Evolutionary conservation across 305 asterid genomes (phyloP), one percentile per base, ranked within the genome.

Genomic region (Fraxinus paxiana): DNA sequence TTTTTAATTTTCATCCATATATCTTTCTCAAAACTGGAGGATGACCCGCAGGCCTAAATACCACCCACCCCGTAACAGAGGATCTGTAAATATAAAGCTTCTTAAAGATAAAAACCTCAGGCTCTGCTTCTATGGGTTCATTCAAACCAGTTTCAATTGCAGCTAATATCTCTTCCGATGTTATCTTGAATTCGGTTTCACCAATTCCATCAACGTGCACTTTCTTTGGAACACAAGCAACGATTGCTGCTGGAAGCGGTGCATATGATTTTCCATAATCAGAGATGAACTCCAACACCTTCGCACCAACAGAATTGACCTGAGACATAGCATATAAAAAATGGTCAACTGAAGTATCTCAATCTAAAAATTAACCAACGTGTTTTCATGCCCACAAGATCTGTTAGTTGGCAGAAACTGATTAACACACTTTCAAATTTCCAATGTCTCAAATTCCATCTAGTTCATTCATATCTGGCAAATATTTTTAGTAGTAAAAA

Each of bases 161-260:
- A 84, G 86, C 86, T 87, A 90, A 87, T 59, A 96, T 96, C 86
- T 94, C 97, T 83, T 81, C 90, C 56, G 98, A 94, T 61, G 85
- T 87, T 79, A 96, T 94, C 90, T 89, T 87, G 84, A 96, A 96
- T 79, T 92, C 97, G 28, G 92, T 90, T 88, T 96, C 99, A 80
- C 97, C 98, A 82, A 89, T 38, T 78, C 92, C 99, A 85, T 96
- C 97, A 6, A 91, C 82, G 48, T 96, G 97, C 77, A 88, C 94
- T 86, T 88, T 93, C 87, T 79, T 90, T 4, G 98, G 99, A 78
- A 96, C 92, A 85, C 99, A 96, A 38, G 97, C 98, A 87, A 96
- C 99, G 87, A 96, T 92, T 81, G 99, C 99, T 74, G 98, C 97
- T 77, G 99, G 98, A 80, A 83, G 89, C 3, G 97, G 98, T 67